These are phyloP conservation scores for Lepiota brunneoincarnata DNA, from an alignment of 768 basidiomycete species.

Conservation along the genomic window DNA sequence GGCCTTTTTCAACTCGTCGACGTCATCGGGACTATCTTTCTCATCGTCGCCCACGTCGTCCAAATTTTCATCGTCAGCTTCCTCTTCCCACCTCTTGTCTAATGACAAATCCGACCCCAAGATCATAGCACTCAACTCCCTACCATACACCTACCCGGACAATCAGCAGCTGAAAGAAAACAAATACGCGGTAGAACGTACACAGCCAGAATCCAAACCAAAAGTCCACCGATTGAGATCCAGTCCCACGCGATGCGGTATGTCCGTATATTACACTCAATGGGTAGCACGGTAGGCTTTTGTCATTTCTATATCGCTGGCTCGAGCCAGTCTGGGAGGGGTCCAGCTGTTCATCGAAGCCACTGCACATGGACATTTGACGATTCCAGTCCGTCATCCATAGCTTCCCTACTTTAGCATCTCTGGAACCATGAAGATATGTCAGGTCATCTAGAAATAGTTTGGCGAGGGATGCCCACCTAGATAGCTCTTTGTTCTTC, in stretches of 20 bases:
- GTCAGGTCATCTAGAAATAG: conserved; percentile 12
- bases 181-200: conserved; percentile 32
- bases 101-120: conserved; percentile 28
- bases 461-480: conserved; percentile 24
- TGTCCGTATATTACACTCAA: conserved; percentile 88
- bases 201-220: conserved; percentile 87
- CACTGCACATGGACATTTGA: conserved; percentile 57
- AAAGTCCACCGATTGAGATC: conserved; percentile 82
- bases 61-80: conserved; percentile 13
- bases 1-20: conserved; percentile 12
- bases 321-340: conserved; percentile 4
- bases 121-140: conserved; percentile 65
- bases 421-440: not conserved
- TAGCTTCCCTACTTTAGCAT: conserved; percentile 50
- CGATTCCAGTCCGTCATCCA: conserved; percentile 79
- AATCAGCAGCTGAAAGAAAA: not conserved
- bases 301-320: conserved; percentile 14
- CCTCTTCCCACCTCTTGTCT: conserved; percentile 14
- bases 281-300: conserved; percentile 59
- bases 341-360: conserved; percentile 32
- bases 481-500: conserved; percentile 40
- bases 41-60: conserved; percentile 18
- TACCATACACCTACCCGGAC: conserved; percentile 49
- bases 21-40: conserved; percentile 19
- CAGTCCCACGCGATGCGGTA: conserved; percentile 71